phyloP scores from a whole-genome alignment of 129 eudicot species.

The Artemisia tridentata region DNA sequence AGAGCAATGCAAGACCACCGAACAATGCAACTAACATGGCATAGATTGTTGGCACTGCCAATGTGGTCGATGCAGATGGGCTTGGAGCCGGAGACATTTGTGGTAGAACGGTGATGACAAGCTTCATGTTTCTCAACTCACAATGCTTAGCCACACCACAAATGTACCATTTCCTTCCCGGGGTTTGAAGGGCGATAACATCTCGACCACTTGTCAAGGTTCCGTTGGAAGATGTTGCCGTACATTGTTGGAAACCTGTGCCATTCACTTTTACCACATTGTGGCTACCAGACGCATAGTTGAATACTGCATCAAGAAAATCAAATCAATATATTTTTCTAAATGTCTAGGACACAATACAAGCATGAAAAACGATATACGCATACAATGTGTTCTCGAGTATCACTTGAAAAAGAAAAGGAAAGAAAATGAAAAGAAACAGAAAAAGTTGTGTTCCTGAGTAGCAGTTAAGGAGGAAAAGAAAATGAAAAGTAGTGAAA shows the following conservation, averaged over 20 bases:
- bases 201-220: constrained; percentile 33
- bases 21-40: constrained; percentile 20
- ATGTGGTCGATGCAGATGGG: constrained; percentile 8
- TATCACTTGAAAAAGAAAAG: no score
- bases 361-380: neutral
- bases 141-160: constrained; percentile 27
- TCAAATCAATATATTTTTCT: neutral
- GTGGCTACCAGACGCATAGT: constrained; percentile 22
- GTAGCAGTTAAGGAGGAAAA: no score
- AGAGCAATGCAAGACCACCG: constrained; percentile 9
- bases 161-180: constrained; percentile 46
- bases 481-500: no score
- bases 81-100: neutral
- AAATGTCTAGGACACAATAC: neutral
- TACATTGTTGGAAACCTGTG: constrained; percentile 24
- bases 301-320: constrained; percentile 18
- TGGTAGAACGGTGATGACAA: constrained; percentile 21
- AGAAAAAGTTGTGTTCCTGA: no score
- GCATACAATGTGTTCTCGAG: no score
- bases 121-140: constrained; percentile 24
- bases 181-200: constrained; percentile 28
- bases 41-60: constrained; percentile 7
- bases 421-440: no score
- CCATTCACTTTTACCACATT: constrained; percentile 28
- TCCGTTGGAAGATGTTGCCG: neutral